Evolutionary conservation across 257 asterid genomes (phyloP).

Genomic region (Penstemon davidsonii): DNA sequence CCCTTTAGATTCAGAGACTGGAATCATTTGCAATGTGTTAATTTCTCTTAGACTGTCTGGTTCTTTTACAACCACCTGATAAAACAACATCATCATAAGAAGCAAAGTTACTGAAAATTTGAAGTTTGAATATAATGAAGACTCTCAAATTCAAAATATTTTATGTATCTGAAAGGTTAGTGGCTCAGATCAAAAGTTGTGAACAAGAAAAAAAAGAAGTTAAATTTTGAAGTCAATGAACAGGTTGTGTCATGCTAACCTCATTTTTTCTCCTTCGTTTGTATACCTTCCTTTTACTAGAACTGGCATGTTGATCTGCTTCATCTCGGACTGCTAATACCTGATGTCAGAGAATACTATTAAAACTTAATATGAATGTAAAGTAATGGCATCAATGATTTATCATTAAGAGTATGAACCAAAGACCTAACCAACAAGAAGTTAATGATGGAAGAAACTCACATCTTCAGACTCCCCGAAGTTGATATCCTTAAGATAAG

Average conservation of each 20-base stretch:
- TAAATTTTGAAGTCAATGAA: conserved; percentile 25
- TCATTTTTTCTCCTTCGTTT: conserved; percentile 42
- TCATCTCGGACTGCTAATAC: conserved; percentile 29
- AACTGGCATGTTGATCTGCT: conserved; percentile 35
- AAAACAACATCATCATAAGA: conserved; percentile 26
- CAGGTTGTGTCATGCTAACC: conserved; percentile 43
- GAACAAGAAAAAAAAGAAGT: conserved; percentile 8
- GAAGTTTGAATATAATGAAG: conserved; percentile 20
- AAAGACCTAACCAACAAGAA: conserved; percentile 25
- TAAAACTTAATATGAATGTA: conserved; percentile 16
- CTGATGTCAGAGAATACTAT: conserved; percentile 38
- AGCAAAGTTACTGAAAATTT: conserved; percentile 6
- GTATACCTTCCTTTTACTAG: conserved; percentile 32
- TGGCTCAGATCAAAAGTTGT: conserved; percentile 17
- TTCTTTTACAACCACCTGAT: conserved; percentile 42
- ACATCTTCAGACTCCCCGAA: conserved; percentile 60
- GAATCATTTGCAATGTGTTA: conserved; percentile 31
- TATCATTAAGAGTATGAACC: conserved; percentile 18
- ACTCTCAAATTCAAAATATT: conserved; percentile 11
- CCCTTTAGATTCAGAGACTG: conserved; percentile 31
- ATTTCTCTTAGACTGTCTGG: conserved; percentile 33
- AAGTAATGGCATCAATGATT: conserved; percentile 2
- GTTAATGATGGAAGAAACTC: conserved; percentile 32
- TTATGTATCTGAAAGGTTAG: conserved; percentile 20
- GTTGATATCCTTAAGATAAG: conserved; percentile 41